Percentiles rank a stretch among this genome's conserved stretches.
phyloP scores from a whole-genome alignment of 176 grass and related monocot species.

The Triticum aestivum region DNA sequence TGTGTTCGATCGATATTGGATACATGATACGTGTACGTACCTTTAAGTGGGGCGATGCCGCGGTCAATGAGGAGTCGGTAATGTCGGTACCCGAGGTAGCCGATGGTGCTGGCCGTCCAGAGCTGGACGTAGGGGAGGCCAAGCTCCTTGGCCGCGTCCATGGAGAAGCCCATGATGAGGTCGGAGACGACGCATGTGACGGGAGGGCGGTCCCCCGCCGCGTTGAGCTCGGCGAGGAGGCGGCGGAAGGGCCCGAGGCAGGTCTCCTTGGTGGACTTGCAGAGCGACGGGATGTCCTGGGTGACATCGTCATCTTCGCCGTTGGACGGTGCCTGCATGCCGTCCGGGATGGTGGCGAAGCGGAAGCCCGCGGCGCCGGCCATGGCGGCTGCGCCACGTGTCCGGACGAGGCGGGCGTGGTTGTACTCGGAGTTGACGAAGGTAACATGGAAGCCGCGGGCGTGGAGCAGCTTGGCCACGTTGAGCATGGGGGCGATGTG shows the following conservation, averaged over 20 bases:
- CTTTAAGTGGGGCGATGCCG: background rate
- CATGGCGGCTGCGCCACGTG: background rate
- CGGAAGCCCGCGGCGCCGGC: background rate
- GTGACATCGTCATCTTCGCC: slow-evolving; percentile 41
- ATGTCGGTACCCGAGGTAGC: background rate
- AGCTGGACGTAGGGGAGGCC: slow-evolving; percentile 7
- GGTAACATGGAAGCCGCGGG: background rate
- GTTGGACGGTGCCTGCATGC: background rate
- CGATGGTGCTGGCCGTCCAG: background rate
- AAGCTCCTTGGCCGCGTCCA: slow-evolving; percentile 8
- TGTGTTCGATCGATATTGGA: background rate
- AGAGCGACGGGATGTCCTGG: slow-evolving; percentile 66
- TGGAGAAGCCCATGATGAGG: slow-evolving; percentile 16
- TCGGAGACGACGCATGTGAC: slow-evolving; percentile 1
- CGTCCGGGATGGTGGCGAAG: background rate
- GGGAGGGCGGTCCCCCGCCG: background rate
- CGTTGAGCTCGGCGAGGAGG: slow-evolving; percentile 52
- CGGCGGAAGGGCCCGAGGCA: slow-evolving; percentile 53
- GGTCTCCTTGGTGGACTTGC: slow-evolving; percentile 47
- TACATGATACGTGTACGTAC: background rate
- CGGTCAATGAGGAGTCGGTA: background rate
- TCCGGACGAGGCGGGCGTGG: background rate
- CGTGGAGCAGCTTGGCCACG: background rate
- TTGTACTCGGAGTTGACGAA: background rate
- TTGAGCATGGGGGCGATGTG: background rate